phyloP scores from a whole-genome alignment of 169 alveolate genomes.

The Blepharisma undulans region DNA sequence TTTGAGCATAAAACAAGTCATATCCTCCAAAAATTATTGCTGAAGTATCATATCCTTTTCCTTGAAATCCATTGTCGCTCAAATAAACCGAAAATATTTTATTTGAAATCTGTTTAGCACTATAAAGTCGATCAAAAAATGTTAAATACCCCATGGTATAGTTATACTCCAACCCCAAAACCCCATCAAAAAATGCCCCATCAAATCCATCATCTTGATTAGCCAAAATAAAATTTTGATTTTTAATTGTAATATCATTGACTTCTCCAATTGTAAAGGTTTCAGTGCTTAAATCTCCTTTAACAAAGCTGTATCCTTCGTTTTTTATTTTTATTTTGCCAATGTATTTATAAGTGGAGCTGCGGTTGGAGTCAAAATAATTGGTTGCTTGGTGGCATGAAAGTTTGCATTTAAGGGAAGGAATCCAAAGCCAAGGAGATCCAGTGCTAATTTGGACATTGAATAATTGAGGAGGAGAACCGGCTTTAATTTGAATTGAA shows the following conservation, averaged over 20 bases:
- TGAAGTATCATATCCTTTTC: background rate
- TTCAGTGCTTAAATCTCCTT: background rate
- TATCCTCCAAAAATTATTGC: background rate
- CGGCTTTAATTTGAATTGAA: background rate
- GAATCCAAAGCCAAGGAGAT: conserved; percentile 24
- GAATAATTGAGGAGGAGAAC: conserved; percentile 32
- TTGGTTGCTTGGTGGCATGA: background rate
- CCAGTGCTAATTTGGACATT: conserved; percentile 18
- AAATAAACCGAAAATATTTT: background rate
- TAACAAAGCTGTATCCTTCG: background rate
- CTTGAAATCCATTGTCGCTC: background rate
- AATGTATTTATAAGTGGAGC: background rate
- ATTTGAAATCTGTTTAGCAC: background rate
- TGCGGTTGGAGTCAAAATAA: background rate
- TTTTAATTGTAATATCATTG: background rate
- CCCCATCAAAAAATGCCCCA: background rate
- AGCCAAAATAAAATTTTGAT: background rate
- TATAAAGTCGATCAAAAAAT: background rate
- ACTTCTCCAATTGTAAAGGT: background rate
- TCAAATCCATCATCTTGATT: background rate
- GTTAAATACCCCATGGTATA: background rate
- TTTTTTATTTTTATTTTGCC: background rate
- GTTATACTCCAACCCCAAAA: background rate
- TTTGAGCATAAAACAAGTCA: background rate
- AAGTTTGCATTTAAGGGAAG: background rate